These are phyloP conservation scores for Colletotrichum truncatum DNA, from an alignment of 2,329 filamentous ascomycete genomes.

Conservation along the genomic window DNA sequence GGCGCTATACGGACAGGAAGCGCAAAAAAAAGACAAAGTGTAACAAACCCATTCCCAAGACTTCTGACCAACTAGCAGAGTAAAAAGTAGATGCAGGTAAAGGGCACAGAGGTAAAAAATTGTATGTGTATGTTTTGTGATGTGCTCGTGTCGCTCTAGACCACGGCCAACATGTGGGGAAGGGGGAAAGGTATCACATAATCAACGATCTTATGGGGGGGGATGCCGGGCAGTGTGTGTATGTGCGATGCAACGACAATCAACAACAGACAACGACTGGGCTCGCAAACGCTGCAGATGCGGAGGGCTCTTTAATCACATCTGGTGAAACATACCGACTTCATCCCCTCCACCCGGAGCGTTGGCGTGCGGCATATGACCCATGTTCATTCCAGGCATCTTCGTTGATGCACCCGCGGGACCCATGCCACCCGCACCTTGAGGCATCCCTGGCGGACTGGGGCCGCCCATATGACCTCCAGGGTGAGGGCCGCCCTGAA, in stretches of 20 bases:
- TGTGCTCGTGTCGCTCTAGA: slow-evolving; percentile 30
- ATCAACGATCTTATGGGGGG: slow-evolving; percentile 31
- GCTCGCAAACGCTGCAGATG: slow-evolving; percentile 49
- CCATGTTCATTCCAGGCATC: slow-evolving; percentile 76
- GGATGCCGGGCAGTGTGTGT: slow-evolving; percentile 31
- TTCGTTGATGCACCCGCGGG: slow-evolving; percentile 63
- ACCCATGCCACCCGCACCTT: slow-evolving; percentile 69
- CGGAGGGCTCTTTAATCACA: slow-evolving; percentile 66
- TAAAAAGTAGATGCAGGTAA: slow-evolving; percentile 25
- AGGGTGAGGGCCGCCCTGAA: slow-evolving; percentile 67
- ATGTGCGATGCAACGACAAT: slow-evolving; percentile 35
- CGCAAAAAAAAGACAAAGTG: slow-evolving; percentile 35
- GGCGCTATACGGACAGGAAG: slow-evolving; percentile 28
- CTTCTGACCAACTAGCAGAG: slow-evolving; percentile 31
- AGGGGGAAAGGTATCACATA: slow-evolving; percentile 43
- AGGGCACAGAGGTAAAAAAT: slow-evolving; percentile 28
- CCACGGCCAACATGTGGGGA: slow-evolving; percentile 27
- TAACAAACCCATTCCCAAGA: slow-evolving; percentile 43
- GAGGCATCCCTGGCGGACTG: slow-evolving; percentile 71
- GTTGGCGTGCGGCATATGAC: slow-evolving; percentile 76
- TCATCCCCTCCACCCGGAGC: slow-evolving; percentile 77
- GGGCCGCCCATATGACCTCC: slow-evolving; percentile 73
- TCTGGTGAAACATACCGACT: slow-evolving; percentile 98
- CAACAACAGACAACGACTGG: slow-evolving; percentile 30
- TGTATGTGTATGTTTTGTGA: slow-evolving; percentile 26